phyloP scores from a whole-genome alignment of 140 eudicot species.

The Cichorium intybus region DNA sequence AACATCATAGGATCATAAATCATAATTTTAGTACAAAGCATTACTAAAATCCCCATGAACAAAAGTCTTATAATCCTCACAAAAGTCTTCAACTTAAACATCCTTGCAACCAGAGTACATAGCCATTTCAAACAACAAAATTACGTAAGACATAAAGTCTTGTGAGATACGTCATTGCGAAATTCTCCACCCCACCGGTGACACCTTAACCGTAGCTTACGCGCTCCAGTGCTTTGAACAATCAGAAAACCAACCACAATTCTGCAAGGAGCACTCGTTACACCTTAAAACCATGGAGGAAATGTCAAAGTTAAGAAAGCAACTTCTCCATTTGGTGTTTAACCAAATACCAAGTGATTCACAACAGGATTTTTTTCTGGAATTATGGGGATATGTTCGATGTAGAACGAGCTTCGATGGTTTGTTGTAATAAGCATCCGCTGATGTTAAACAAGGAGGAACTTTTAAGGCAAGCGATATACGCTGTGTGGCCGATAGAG shows the following conservation, averaged over 20 bases:
- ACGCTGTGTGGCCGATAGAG: slow-evolving; percentile 96
- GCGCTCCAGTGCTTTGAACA: slow-evolving; percentile 81
- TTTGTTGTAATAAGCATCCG: slow-evolving; percentile 45
- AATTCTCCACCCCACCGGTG: slow-evolving; percentile 66
- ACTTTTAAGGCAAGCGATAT: slow-evolving; percentile 85
- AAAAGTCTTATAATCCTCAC: too few species aligned
- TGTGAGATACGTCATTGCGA: too few species aligned
- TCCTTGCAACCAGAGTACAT: too few species aligned
- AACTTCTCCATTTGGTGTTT: slow-evolving; percentile 71
- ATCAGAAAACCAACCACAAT: slow-evolving; percentile 44
- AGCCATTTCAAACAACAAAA: too few species aligned
- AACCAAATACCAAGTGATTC: too few species aligned
- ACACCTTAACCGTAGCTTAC: slow-evolving; percentile 73
- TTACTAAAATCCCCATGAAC: too few species aligned
- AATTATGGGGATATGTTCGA: slow-evolving; percentile 41
- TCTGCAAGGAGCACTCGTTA: slow-evolving; percentile 56
- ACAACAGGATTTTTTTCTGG: slow-evolving; percentile 67
- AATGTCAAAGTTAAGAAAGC: slow-evolving; percentile 88
- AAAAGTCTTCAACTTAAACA: too few species aligned
- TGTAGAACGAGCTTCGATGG: slow-evolving; percentile 76
- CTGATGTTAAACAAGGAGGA: slow-evolving; percentile 62
- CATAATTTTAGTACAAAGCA: too few species aligned
- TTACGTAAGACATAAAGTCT: too few species aligned
- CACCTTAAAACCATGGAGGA: slow-evolving; percentile 88
- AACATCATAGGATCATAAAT: too few species aligned